These are phyloP conservation scores for Codiaeum variegatum DNA, from an alignment of 441 rosid genomes.

Conservation along the genomic window DNA sequence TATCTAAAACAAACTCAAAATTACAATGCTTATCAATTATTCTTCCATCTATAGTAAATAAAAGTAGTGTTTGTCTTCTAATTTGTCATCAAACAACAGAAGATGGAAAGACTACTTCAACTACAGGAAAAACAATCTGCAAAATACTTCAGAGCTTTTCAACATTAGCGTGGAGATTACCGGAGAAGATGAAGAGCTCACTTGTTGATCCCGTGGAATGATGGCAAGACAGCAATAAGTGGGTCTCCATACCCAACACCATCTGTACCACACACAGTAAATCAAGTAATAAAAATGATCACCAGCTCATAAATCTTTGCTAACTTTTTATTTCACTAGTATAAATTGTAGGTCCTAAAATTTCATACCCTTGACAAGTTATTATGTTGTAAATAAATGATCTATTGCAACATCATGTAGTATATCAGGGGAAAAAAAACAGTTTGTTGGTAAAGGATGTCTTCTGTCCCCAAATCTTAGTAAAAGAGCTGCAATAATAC, in stretches of 20 bases:
- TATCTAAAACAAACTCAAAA: slow-evolving; percentile 1
- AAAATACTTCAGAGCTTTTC: slow-evolving; percentile 16
- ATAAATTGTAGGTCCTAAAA: not conserved
- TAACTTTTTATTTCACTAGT: not conserved
- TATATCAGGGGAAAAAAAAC: not conserved
- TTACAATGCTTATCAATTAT: slow-evolving; percentile 13
- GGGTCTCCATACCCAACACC: slow-evolving; percentile 84
- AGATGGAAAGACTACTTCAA: slow-evolving; percentile 11
- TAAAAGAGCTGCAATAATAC: not conserved
- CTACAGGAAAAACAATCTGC: slow-evolving; percentile 14
- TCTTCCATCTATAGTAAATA: slow-evolving; percentile 12
- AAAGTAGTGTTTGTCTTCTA: slow-evolving; percentile 12
- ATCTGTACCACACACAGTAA: slow-evolving; percentile 39
- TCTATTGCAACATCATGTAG: not conserved
- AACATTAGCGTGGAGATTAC: slow-evolving; percentile 15
- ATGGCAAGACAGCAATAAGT: slow-evolving; percentile 78
- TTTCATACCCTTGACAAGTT: not conserved
- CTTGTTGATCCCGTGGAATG: slow-evolving; percentile 57
- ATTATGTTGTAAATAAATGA: not conserved
- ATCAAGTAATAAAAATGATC: not conserved
- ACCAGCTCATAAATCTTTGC: not conserved
- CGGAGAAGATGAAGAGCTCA: slow-evolving; percentile 25
- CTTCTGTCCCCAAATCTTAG: too few species aligned
- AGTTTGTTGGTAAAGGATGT: not conserved
- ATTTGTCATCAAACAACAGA: slow-evolving; percentile 15